Conservation (phyloP, 495 filamentous ascomycete genomes). For the Penicillium waksmanii region DNA sequence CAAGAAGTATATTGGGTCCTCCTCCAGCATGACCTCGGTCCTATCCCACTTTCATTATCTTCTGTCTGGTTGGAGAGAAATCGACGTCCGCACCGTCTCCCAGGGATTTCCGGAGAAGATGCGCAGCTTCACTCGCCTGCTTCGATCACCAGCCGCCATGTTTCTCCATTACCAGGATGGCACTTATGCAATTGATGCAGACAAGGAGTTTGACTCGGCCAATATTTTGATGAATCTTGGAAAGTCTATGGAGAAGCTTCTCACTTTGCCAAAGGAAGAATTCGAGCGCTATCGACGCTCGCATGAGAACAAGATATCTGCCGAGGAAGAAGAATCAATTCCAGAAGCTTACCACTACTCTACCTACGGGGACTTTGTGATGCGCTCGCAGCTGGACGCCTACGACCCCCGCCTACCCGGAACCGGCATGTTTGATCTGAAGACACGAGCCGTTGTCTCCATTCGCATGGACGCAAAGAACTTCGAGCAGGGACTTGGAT, state of each 20-base stretch:
- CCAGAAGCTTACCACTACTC: conserved; percentile 87
- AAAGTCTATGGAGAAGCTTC: conserved; percentile 92
- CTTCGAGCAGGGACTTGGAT: conserved; percentile 76
- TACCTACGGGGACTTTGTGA: conserved; percentile 84
- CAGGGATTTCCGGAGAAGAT: conserved; percentile 62
- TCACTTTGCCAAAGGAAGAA: conserved; percentile 79
- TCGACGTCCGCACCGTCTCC: conserved; percentile 69
- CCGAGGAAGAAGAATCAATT: conserved; percentile 64
- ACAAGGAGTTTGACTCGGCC: conserved; percentile 86
- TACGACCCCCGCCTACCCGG: conserved; percentile 85
- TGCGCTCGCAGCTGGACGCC: conserved; percentile 96
- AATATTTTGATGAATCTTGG: conserved; percentile 90
- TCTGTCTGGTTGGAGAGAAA: conserved; percentile 76
- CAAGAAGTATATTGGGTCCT: conserved; percentile 93
- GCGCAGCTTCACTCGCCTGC: conserved; percentile 69
- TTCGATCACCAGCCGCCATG: conserved; percentile 72
- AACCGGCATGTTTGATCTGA: conserved; percentile 94
- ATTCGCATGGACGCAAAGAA: conserved; percentile 82
- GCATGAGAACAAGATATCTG: conserved; percentile 61
- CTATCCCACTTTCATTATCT: conserved; percentile 92
- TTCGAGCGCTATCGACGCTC: conserved; percentile 81
- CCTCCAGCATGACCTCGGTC: conserved; percentile 90
- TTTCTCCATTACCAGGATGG: conserved; percentile 86
- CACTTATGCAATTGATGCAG: conserved; percentile 93
- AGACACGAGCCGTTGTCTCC: conserved; percentile 87